Evolutionary conservation across 2,329 filamentous ascomycete genomes (phyloP).

Genomic region (Exserohilum rostratum): DNA sequence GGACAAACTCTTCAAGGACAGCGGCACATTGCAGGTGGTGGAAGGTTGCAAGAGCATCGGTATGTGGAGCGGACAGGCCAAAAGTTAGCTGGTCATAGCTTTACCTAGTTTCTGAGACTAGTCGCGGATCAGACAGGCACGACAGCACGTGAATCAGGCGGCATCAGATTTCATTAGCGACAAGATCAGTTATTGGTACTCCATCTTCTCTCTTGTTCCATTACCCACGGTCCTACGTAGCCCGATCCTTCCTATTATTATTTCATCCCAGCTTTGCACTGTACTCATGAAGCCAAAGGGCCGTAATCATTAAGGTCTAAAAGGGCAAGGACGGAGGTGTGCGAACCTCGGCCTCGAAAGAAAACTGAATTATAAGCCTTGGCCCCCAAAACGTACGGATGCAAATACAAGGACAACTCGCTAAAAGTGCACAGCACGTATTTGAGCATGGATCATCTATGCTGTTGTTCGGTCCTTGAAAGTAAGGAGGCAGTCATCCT

Average conservation of each 20-base stretch:
- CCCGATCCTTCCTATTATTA: conserved; percentile 14
- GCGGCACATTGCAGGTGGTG: neutral
- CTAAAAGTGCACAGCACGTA: conserved; percentile 30
- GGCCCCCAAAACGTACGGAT: conserved; percentile 18
- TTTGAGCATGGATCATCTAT: conserved; percentile 19
- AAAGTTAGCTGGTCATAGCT: conserved; percentile 32
- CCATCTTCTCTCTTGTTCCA: conserved; percentile 14
- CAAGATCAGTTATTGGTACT: neutral
- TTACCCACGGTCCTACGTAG: conserved; percentile 14
- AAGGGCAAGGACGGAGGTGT: conserved; percentile 19
- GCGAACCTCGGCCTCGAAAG: conserved; percentile 20
- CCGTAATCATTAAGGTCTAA: conserved; percentile 40
- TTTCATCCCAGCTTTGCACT: conserved; percentile 16
- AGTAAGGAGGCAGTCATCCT: conserved; percentile 84
- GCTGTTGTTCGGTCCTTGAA: conserved; percentile 57
- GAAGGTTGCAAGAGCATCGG: neutral
- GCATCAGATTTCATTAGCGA: neutral
- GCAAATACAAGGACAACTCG: conserved; percentile 33
- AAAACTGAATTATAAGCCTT: conserved; percentile 21
- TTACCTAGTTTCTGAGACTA: neutral
- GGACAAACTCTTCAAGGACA: neutral
- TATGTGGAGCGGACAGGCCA: conserved; percentile 11
- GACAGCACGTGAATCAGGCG: neutral
- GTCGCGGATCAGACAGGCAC: neutral
- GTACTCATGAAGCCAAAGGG: conserved; percentile 24